phyloP scores from a whole-genome alignment of 768 basidiomycete genomes.

The Coprinopsis sp. region DNA sequence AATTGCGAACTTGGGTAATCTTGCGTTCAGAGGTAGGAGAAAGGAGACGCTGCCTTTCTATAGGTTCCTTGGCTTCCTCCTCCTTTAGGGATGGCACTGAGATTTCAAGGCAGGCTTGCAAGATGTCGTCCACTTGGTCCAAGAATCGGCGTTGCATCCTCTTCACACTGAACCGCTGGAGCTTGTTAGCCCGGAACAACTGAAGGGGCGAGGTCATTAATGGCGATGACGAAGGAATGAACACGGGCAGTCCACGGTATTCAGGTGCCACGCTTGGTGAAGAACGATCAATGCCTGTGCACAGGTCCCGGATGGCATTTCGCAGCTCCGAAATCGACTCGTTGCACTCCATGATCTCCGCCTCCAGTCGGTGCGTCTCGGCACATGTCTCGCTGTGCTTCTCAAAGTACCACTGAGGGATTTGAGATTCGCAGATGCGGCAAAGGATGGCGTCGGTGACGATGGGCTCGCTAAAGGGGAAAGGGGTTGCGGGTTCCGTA shows the following conservation, averaged over 20 bases:
- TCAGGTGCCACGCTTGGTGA: slow-evolving; percentile 66
- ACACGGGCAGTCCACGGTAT: slow-evolving; percentile 85
- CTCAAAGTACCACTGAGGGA: slow-evolving; percentile 99
- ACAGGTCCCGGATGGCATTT: slow-evolving; percentile 79
- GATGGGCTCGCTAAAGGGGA: slow-evolving; percentile 75
- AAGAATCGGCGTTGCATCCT: slow-evolving; percentile 77
- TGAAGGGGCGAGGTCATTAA: slow-evolving; percentile 72
- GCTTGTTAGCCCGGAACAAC: slow-evolving; percentile 69
- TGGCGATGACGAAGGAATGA: slow-evolving; percentile 68
- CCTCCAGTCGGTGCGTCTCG: slow-evolving; percentile 93
- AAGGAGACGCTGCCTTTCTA: slow-evolving; percentile 86
- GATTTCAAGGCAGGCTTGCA: slow-evolving; percentile 75
- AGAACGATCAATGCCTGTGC: slow-evolving; percentile 65
- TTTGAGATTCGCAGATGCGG: slow-evolving; percentile 94
- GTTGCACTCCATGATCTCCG: slow-evolving; percentile 90
- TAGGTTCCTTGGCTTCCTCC: slow-evolving; percentile 86
- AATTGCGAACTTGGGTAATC: slow-evolving; percentile 76
- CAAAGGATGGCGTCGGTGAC: slow-evolving; percentile 83
- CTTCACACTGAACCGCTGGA: slow-evolving; percentile 77
- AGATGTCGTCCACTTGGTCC: slow-evolving; percentile 82
- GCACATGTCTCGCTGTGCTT: slow-evolving; percentile 99
- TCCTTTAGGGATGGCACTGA: slow-evolving; percentile 87
- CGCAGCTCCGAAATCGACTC: slow-evolving; percentile 86
- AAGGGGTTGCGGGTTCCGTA: slow-evolving; percentile 56
- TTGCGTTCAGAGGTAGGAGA: slow-evolving; percentile 88